Percentiles rank a stretch among this genome's conserved stretches.
Conservation (phyloP, 352 stramenopile genomes). For the Peronospora farinosa region DNA sequence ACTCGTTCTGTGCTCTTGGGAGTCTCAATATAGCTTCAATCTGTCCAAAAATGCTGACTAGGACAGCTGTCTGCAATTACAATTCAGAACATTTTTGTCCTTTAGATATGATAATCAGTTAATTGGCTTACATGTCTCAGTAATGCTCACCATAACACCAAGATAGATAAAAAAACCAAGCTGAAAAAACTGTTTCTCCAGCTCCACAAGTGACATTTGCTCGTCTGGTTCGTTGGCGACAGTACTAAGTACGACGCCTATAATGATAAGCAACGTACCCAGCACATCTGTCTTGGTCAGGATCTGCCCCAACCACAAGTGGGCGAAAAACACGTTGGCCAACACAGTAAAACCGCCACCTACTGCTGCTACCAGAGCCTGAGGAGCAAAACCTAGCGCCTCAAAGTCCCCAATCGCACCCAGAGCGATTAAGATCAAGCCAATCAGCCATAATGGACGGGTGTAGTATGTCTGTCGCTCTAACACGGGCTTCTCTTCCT, state of each 20-base stretch:
- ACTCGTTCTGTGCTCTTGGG: constrained; percentile 44
- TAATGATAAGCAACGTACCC: constrained; percentile 73
- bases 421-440: constrained; percentile 72
- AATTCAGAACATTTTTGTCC: neutral
- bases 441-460: constrained; percentile 77
- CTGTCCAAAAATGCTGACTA: constrained; percentile 64
- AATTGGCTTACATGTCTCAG: neutral
- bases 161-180: constrained; percentile 74
- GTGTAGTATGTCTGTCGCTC: constrained; percentile 74
- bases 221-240: constrained; percentile 76
- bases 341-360: constrained; percentile 83
- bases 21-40: constrained; percentile 59
- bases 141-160: constrained; percentile 49
- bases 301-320: constrained; percentile 78
- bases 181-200: constrained; percentile 78
- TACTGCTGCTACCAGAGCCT: constrained; percentile 80
- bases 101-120: constrained; percentile 10
- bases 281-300: constrained; percentile 59
- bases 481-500: constrained; percentile 61
- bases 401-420: constrained; percentile 84
- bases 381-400: constrained; percentile 79
- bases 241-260: constrained; percentile 75
- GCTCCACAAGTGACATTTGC: constrained; percentile 68
- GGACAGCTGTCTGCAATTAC: constrained; percentile 41
- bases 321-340: constrained; percentile 86